Conservation (phyloP, 371 early-diverging fungal genomes). For the Circinella minor region DNA sequence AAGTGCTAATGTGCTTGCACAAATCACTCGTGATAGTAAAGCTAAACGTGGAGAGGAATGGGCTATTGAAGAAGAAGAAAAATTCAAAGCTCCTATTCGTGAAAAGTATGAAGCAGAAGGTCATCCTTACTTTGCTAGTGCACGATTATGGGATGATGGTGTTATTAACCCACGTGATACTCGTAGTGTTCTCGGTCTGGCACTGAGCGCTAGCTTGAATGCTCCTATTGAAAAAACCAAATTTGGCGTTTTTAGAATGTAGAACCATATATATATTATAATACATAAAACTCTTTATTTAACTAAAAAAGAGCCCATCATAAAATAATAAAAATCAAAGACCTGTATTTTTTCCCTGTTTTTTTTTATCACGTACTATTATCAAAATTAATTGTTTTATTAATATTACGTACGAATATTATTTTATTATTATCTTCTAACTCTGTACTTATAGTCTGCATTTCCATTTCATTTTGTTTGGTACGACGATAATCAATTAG, state of each 20-base stretch:
- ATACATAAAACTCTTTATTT: no score
- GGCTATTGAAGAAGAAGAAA: slow-evolving; percentile 73
- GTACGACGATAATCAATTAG: no score
- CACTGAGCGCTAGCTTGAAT: slow-evolving; percentile 84
- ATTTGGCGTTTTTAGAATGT: slow-evolving; percentile 99
- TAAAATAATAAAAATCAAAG: no score
- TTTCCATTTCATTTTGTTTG: no score
- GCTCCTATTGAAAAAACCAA: slow-evolving; percentile 75
- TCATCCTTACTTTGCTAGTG: slow-evolving; percentile 92
- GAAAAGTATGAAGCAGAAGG: slow-evolving; percentile 94
- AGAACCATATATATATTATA: slow-evolving; percentile 22
- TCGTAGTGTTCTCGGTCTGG: slow-evolving; percentile 86
- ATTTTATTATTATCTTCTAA: no score
- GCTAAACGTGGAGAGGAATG: slow-evolving; percentile 81
- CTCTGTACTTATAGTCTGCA: no score
- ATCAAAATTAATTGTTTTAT: no score
- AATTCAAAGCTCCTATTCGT: slow-evolving; percentile 87
- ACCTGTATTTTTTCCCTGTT: no score
- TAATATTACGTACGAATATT: no score
- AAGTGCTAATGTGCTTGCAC: slow-evolving; percentile 93
- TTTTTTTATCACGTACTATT: no score
- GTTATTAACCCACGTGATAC: slow-evolving; percentile 94
- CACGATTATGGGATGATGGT: slow-evolving; percentile 97
- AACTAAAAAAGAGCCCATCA: no score
- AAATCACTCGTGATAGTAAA: slow-evolving; percentile 87